Base-by-base conservation (phyloP, 352 stramenopile species). In the Thalassiosira exigua region DNA sequence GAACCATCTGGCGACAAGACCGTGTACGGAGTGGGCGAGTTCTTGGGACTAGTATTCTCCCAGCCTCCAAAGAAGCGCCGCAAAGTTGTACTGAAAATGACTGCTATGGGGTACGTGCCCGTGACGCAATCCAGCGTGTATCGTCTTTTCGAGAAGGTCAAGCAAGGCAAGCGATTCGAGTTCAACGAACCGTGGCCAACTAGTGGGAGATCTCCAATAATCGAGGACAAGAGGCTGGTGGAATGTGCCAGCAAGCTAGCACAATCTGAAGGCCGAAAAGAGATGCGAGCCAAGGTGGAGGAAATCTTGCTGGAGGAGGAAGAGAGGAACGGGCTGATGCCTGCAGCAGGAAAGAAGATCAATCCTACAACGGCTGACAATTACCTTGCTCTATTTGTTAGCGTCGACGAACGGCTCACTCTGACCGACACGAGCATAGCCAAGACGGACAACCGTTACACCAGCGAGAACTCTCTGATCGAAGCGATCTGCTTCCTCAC, bases 311-410 rank as follows among this genome's bases (percentile, higher is more conserved):
- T 72, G 22, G 29, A 72, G 33, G 24, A 29, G 21, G 26, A 29
- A n/a, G 26, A 12, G 21, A 52, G 51, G 21, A 58, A 72, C n/a
- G 62, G 62, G 17, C 32, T 11, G 32, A 11, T 62, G 17, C 30
- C 9, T 46, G 61, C 17, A 4, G 12, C 61, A 21, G 3, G 33
- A 21, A 60, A 50, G 42, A 39, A 26, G 44, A 52, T 72, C 32
- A 72, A 72, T 51, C 3, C 12, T 2, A 72, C 62, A n/a, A 72
- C 62, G 33, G 2, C 51, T 30, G 60, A 52, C 42, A 72, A 61
- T 21, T 72, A 72, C 32, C 42, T 29, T 21, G 48, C 46, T 41
- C 32, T 72, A 2, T 33, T 72, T 50, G 46, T 32, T 7, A 21
- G 14, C 2, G 51, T 9, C 32, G 39, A 17, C 44, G 26, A 56